These are phyloP conservation scores for Skeletonema tropicum DNA, from an alignment of 108 stramenopile genomes.

Conservation along the genomic window DNA sequence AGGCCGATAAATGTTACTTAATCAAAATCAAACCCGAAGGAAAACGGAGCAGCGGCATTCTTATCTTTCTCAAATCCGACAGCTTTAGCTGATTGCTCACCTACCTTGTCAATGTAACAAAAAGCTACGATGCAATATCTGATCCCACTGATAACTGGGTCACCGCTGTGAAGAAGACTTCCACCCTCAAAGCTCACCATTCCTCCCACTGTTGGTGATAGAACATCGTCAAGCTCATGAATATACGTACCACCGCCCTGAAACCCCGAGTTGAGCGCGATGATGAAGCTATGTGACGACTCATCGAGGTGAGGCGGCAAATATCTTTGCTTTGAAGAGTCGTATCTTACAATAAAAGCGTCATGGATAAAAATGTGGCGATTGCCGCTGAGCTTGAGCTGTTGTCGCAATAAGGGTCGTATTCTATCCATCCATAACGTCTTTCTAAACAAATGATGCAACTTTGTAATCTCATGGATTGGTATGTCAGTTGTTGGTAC, in stretches of 20 bases:
- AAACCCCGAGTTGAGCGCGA: constrained; percentile 85
- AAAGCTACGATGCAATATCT: constrained; percentile 52
- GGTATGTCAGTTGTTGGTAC: constrained; percentile 97
- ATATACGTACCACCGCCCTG: constrained; percentile 90
- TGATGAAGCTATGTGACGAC: constrained; percentile 87
- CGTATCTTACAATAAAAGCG: constrained; percentile 91
- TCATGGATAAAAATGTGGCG: constrained; percentile 72
- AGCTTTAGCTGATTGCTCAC: neutral
- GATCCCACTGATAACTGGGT: constrained; percentile 43
- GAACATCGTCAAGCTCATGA: constrained; percentile 37
- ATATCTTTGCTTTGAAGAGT: constrained; percentile 61
- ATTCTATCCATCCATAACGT: constrained; percentile 23
- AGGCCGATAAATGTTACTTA: neutral
- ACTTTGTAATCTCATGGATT: constrained; percentile 64
- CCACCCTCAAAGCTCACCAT: constrained; percentile 56
- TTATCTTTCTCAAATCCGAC: neutral
- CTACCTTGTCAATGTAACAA: constrained; percentile 37
- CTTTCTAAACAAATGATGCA: constrained; percentile 65
- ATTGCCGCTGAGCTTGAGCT: constrained; percentile 23
- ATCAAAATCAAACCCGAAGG: neutral
- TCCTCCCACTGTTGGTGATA: constrained; percentile 39
- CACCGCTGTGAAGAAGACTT: constrained; percentile 50
- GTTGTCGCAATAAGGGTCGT: constrained; percentile 43
- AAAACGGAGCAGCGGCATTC: neutral
- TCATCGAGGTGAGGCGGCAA: constrained; percentile 92